Percentiles rank a stretch among this genome's conserved stretches.
Evolutionary conservation across 1,284 basidiomycete genomes (phyloP).

Genomic region (Cryptococcus sp.): DNA sequence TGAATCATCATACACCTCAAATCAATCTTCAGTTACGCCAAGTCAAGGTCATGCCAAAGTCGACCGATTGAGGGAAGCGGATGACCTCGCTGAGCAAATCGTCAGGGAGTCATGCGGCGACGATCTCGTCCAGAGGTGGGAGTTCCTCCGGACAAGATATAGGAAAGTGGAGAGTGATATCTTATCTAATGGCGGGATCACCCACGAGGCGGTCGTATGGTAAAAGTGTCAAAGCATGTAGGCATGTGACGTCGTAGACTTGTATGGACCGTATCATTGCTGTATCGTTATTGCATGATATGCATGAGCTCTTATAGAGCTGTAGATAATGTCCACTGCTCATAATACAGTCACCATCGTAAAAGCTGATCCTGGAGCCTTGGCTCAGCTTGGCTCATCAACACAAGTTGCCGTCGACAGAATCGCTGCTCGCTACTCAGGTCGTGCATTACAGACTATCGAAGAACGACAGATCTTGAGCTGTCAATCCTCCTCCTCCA

Average conservation of each 20-base stretch:
- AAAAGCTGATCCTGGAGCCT: too few species aligned
- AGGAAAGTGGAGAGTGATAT: constrained; percentile 85
- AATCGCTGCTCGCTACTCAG: too few species aligned
- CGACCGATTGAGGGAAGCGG: constrained; percentile 39
- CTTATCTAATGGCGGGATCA: constrained; percentile 57
- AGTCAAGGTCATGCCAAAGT: not conserved
- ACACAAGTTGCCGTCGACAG: too few species aligned
- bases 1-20: not conserved
- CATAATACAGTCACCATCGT: too few species aligned
- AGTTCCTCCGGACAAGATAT: constrained; percentile 77
- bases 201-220: constrained; percentile 75
- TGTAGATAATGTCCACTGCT: too few species aligned
- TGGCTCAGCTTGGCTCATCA: too few species aligned
- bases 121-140: constrained; percentile 55
- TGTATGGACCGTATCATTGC: too few species aligned
- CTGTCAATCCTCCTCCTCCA: constrained; percentile 20
- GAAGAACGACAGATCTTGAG: constrained; percentile 40
- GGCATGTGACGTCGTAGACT: too few species aligned
- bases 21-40: too few species aligned
- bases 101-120: constrained; percentile 55
- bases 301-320: too few species aligned
- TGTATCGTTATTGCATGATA: too few species aligned
- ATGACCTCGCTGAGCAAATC: constrained; percentile 57
- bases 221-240: constrained; percentile 45
- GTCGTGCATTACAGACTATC: constrained; percentile 27